These are phyloP conservation scores for Suillus paluster DNA, from an alignment of 768 basidiomycete genomes.

Conservation along the genomic window DNA sequence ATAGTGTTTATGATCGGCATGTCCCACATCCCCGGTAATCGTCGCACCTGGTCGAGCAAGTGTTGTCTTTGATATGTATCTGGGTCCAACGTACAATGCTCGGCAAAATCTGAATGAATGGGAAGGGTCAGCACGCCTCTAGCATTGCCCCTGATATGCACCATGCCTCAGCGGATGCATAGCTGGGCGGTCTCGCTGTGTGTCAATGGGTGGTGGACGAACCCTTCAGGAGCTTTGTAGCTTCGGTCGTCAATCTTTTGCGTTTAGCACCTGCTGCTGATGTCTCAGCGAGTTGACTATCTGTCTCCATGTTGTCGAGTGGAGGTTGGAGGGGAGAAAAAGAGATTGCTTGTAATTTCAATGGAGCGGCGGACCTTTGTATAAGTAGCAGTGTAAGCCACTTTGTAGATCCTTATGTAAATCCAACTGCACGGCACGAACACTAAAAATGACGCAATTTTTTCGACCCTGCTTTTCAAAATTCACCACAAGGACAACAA, in stretches of 20 bases:
- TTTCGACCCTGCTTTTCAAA: neutral
- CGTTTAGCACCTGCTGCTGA: conserved; percentile 2
- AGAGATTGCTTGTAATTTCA: neutral
- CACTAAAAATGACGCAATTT: conserved; percentile 4
- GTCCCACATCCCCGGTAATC: neutral
- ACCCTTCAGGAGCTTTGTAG: neutral
- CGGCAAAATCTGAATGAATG: conserved; percentile 1
- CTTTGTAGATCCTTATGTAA: conserved; percentile 1
- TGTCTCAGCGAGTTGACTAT: neutral
- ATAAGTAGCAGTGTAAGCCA: conserved; percentile 5
- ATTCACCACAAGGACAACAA: neutral
- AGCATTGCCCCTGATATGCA: neutral
- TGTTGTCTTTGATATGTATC: neutral
- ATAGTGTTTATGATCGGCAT: neutral
- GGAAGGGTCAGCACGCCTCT: neutral
- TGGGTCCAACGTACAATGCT: neutral
- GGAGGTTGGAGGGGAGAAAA: neutral
- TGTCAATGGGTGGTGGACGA: neutral
- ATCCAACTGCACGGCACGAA: neutral
- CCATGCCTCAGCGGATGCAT: neutral
- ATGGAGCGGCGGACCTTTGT: conserved; percentile 1
- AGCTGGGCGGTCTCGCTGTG: too few relatives aligned
- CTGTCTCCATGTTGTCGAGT: neutral
- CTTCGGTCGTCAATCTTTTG: neutral
- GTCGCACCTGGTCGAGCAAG: neutral